Conservation (phyloP, 2,329 filamentous ascomycete species). For the Penicillium digitatum region DNA sequence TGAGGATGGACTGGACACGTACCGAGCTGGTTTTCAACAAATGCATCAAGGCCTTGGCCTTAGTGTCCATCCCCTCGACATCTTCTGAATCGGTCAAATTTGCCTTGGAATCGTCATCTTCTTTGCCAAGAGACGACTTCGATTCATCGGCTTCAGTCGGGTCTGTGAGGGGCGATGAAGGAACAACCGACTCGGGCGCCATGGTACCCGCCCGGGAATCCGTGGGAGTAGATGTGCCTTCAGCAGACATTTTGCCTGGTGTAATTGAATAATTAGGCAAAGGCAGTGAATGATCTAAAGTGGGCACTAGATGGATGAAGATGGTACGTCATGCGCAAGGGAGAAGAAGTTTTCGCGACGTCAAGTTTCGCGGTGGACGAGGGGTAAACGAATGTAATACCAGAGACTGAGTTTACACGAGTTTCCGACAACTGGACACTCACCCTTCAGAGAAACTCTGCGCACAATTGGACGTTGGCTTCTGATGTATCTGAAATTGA, state of each 20-base stretch:
- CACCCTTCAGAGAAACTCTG: neutral
- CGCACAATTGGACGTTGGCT: neutral
- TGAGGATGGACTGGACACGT: slow-evolving; percentile 8
- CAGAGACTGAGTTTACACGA: neutral
- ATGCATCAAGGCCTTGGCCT: slow-evolving; percentile 45
- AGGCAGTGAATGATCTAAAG: neutral
- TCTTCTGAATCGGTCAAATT: slow-evolving; percentile 29
- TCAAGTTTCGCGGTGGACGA: neutral
- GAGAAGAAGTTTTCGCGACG: neutral
- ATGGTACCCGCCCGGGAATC: slow-evolving; percentile 25
- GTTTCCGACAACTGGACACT: neutral
- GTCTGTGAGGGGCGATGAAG: slow-evolving; percentile 29
- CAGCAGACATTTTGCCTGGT: slow-evolving; percentile 24
- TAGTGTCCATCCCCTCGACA: slow-evolving; percentile 42
- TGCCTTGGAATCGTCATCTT: slow-evolving; percentile 17
- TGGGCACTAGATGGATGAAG: neutral
- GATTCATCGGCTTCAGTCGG: slow-evolving; percentile 14
- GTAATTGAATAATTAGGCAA: neutral
- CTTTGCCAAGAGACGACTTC: slow-evolving; percentile 4
- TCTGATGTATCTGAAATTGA: neutral
- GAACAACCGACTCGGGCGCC: slow-evolving; percentile 29
- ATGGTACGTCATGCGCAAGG: slow-evolving; percentile 4
- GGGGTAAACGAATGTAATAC: neutral
- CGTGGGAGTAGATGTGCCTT: slow-evolving; percentile 24
- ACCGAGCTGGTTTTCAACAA: slow-evolving; percentile 46